These are phyloP conservation scores for Coemansia sp. DNA, from an alignment of 192 early-diverging fungal genomes.

Conservation along the genomic window DNA sequence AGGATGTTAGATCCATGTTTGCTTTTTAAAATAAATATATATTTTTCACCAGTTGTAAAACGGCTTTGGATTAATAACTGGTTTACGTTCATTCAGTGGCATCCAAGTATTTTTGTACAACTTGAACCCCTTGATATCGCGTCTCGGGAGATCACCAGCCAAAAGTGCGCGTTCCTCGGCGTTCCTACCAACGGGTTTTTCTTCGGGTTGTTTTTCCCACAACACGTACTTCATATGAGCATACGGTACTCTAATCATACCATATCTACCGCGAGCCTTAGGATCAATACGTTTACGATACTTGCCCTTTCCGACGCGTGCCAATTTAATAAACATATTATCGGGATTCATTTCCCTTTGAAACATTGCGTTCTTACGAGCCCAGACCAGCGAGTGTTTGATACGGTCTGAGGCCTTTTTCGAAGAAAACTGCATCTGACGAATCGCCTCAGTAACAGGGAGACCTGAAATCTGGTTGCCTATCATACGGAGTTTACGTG, in stretches of 20 bases:
- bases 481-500: constrained; percentile 72
- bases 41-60: constrained; percentile 76
- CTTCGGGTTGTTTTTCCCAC: constrained; percentile 59
- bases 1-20: constrained; percentile 76
- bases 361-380: constrained; percentile 66
- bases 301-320: constrained; percentile 86
- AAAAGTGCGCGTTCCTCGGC: constrained; percentile 34
- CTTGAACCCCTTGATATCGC: constrained; percentile 67
- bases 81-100: constrained; percentile 70
- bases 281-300: constrained; percentile 75
- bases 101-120: constrained; percentile 71
- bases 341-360: constrained; percentile 67
- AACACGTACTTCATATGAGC: constrained; percentile 84
- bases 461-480: constrained; percentile 72
- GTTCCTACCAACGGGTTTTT: constrained; percentile 23
- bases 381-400: constrained; percentile 68
- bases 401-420: constrained; percentile 68
- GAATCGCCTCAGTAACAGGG: constrained; percentile 70
- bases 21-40: constrained; percentile 46
- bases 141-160: constrained; percentile 30
- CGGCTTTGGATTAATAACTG: constrained; percentile 69
- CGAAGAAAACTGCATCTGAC: constrained; percentile 76
- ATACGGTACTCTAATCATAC: constrained; percentile 73
- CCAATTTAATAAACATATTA: constrained; percentile 67
- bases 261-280: constrained; percentile 79